Base-by-base conservation (phyloP, 495 filamentous ascomycete species). In the Endocarpon pusillum region DNA sequence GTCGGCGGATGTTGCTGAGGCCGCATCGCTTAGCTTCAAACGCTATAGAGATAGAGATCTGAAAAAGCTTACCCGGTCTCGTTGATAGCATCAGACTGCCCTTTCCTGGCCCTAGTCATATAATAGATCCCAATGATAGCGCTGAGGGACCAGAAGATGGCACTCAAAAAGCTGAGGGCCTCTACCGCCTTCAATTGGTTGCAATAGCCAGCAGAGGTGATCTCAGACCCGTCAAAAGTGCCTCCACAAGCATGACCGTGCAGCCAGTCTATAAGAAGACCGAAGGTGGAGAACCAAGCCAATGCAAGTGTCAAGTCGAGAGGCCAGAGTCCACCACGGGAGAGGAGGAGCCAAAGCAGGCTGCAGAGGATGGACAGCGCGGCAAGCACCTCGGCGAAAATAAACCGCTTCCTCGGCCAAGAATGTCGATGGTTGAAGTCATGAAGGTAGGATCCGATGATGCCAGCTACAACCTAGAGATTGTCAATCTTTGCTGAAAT, bases 81-180 rank as follows among this genome's bases (percentile, higher is more conserved):
- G n/a, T n/a, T n/a, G n/a, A n/a, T n/a, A n/a, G n/a, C n/a, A n/a
- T n/a, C n/a, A n/a, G n/a, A n/a, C n/a, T n/a, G n/a, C 12, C 23
- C 12, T 8, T 8, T 25, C 12, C 23, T 25, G 23, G 12, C 23
- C 8, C 12, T 25, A 8, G 12, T 8, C 23, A 25, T 25, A 8
- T 12, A 12, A 8, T 25, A 25, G 8, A 8, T 25, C 23, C 23
- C 63, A 21, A 78, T 36, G 19, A 77, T 45, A 15, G 58, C 63
- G 32, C 67, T 74, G 9, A 59, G 66, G 19, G 79, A 66, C 74
- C 74, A 81, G 46, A 68, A 56, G 39, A 72, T 62, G 21, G 72
- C 74, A n/a, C 69, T 69, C 34, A 81, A 42, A 49, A 79, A 81
- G 39, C 58, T 55, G 51, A 81, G 79, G 1, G 74, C 76, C 41